Base-by-base conservation (phyloP, 1,284 basidiomycete species). In the Ceratobasidium papillatum region DNA sequence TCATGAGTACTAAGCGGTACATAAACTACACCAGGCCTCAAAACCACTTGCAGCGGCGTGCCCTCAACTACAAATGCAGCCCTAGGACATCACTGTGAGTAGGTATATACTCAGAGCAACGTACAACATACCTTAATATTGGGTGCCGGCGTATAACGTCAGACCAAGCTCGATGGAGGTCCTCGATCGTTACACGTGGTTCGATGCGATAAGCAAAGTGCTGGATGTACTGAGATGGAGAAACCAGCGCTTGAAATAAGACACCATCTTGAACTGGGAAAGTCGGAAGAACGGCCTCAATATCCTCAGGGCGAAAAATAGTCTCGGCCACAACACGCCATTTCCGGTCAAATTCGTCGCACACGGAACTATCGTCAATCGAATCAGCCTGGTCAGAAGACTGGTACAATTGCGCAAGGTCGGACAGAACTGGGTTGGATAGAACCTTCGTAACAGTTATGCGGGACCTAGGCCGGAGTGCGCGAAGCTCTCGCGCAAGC, bases 191-290 rank as follows among this genome's bases (percentile, higher is more conserved):
- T 8, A 75, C 68, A 27, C 32, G 32, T 36, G 36, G 41, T 22
- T 63, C 61, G 36, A 64, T 25, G 22, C 45, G 65, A 27, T 69
- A 76, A 5, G 86, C 75, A 56, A 86, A 80, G 78, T 87, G 86
- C 63, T 87, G 86, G 3, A 87, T 84, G 77, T 86, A 87, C 72
- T 86, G 81, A 1, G 81, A 80, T 43, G 81, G 80, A 22, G 81
- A 76, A 27, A 82, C 82, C 30, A 81, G 80, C 9, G 86, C 85
- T 49, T 84, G 82, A 74, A 84, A 84, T 49, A 87, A 78, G 17
- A 87, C 83, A 45, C 86, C 86, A 78, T 86, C 85, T 75, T 87
- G 86, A 19, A 87, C 81, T 19, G 86, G 81, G 69, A 87, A 86
- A 17, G 86, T 81, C 19, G 86, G 86, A 41, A 86, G 79, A 51